Evolutionary conservation across 1,284 basidiomycete species (phyloP), one percentile per base, ranked within the genome.

Genomic region (Rhodotorula mucilaginosa): DNA sequence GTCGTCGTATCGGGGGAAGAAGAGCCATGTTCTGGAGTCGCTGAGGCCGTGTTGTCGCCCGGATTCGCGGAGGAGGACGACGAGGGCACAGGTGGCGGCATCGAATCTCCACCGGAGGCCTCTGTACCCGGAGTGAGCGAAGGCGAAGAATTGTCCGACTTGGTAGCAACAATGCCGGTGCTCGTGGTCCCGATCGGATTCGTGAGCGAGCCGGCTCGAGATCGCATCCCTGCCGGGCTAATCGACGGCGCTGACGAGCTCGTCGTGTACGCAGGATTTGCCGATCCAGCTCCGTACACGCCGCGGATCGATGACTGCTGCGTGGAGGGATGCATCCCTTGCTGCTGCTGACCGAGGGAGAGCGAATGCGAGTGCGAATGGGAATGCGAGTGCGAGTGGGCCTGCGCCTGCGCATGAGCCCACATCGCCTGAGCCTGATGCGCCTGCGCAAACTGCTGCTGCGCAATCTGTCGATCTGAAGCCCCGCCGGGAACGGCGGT

Each of bases 391-490:
- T 29, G 59, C 21, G 58, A 19, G 21, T 48, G 46, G 26, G n/a
- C 59, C 21, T 48, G 39, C 18, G 23, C 39, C 18, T 64, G 68
- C 16, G 51, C 61, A 26, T 46, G 39, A 3, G 67, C 67, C 73
- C 73, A 72, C 46, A 72, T 44, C 29, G 68, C 73, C 39, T 72
- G 64, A 1, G 68, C 68, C 52, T 75, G 74, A 18, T 73, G 71
- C 23, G 61, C 69, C 21, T 75, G 71, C 21, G 74, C 74, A 26
- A 67, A 75, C n/a, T 70, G 64, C 56, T 75, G 74, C 31, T 65
- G 64, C 21, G 69, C 69, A 15, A 58, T 49, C 29, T 69, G 67
- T 3, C 67, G 64, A 16, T 70, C 71, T 5, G 39, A n/a, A 46
- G n/a, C 13, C 39, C 56, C 13, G 31, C 26, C 56, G 18, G 16